These are phyloP conservation scores for Papilionanthe hybrid DNA, from an alignment of 116 monocot species.

Conservation along the genomic window DNA sequence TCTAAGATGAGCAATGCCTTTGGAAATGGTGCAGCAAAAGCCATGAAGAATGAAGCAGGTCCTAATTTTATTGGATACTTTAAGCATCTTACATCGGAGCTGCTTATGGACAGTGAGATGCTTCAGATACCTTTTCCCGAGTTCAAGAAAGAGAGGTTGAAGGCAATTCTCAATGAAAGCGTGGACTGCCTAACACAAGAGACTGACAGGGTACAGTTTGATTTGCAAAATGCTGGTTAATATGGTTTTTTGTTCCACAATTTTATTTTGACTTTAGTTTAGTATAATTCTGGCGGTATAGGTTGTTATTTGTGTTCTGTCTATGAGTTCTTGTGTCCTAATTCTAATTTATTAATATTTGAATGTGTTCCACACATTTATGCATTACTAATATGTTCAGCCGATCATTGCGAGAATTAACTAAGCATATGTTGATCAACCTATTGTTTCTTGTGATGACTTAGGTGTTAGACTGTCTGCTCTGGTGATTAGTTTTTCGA, in stretches of 20 bases:
- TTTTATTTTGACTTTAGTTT: not conserved
- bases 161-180: constrained; percentile 26
- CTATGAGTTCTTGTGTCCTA: not conserved
- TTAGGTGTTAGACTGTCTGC: not conserved
- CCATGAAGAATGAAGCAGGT: constrained; percentile 22
- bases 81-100: constrained; percentile 22
- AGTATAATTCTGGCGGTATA: not conserved
- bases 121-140: constrained; percentile 17
- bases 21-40: constrained; percentile 4
- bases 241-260: not conserved
- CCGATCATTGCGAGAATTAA: too few relatives aligned
- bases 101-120: constrained; percentile 16
- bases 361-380: not conserved
- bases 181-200: constrained; percentile 20
- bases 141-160: constrained; percentile 38
- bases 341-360: not conserved
- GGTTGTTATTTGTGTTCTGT: not conserved
- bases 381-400: too few relatives aligned
- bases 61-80: constrained; percentile 39
- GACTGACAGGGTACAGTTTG: constrained; percentile 33
- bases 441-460: not conserved
- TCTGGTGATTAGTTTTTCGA: not conserved
- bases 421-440: not conserved
- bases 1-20: not conserved
- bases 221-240: not conserved